Evolutionary conservation across 176 grass and related monocot species (phyloP).

Genomic region (Otatea glauca): DNA sequence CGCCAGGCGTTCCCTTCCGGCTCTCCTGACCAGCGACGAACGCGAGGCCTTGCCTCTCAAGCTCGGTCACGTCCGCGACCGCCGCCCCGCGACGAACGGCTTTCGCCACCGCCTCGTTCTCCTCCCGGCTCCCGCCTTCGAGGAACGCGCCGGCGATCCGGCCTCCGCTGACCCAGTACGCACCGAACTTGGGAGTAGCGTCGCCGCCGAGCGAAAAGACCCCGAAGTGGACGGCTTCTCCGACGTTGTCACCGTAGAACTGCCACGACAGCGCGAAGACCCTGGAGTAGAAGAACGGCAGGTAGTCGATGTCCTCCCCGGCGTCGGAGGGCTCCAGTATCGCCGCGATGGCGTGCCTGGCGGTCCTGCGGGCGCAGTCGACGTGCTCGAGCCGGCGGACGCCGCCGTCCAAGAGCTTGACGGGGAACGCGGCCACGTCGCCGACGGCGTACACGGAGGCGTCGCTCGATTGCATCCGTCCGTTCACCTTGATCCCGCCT

Average conservation of each 20-base stretch:
- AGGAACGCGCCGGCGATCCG: slow-evolving; percentile 64
- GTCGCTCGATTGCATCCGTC: slow-evolving; percentile 78
- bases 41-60: slow-evolving; percentile 60
- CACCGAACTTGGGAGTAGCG: slow-evolving; percentile 51
- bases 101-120: slow-evolving; percentile 65
- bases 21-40: slow-evolving; percentile 46
- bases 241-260: slow-evolving; percentile 86
- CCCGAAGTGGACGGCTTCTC: slow-evolving; percentile 63
- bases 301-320: slow-evolving; percentile 51
- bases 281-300: slow-evolving; percentile 94
- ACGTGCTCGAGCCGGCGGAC: slow-evolving; percentile 82
- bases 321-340: slow-evolving; percentile 51
- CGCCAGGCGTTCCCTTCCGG: slow-evolving; percentile 16
- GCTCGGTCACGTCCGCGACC: slow-evolving; percentile 49
- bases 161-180: slow-evolving; percentile 60
- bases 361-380: slow-evolving; percentile 79
- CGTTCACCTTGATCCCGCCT: slow-evolving; percentile 90
- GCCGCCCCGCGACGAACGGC: slow-evolving; percentile 38
- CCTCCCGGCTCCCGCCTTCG: slow-evolving; percentile 63
- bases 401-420: slow-evolving; percentile 59
- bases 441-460: slow-evolving; percentile 84
- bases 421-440: slow-evolving; percentile 79
- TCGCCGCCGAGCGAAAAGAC: slow-evolving; percentile 24
- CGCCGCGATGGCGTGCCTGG: slow-evolving; percentile 67
- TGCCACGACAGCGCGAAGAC: slow-evolving; percentile 83